These are phyloP conservation scores for Moesziomyces parantarcticus DNA, from an alignment of 1,284 basidiomycete species.

Conservation along the genomic window DNA sequence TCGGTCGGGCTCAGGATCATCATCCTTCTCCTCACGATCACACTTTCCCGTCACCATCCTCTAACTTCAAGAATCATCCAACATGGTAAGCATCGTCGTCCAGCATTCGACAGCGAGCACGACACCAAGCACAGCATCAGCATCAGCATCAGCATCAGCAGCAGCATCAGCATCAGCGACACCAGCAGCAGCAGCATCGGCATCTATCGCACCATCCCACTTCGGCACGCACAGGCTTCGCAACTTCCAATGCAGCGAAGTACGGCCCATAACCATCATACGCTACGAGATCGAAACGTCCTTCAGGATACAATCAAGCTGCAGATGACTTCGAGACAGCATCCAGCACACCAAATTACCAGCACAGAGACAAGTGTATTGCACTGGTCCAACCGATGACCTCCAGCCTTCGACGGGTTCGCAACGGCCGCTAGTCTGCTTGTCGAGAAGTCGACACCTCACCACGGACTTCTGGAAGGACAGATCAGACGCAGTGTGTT, in stretches of 20 bases:
- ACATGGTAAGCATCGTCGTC: constrained; percentile 48
- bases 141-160: constrained; percentile 16
- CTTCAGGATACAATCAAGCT: too few relatives aligned
- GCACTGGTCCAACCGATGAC: neutral
- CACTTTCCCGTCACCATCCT: constrained; percentile 42
- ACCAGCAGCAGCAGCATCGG: constrained; percentile 7
- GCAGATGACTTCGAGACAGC: too few relatives aligned
- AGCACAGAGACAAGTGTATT: neutral
- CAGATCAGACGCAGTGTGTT: too few relatives aligned
- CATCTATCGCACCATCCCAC: neutral
- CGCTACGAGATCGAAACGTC: too few relatives aligned
- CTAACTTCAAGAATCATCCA: constrained; percentile 51
- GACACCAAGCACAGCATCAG: constrained; percentile 11
- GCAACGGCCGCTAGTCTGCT: too few relatives aligned
- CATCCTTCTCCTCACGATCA: constrained; percentile 46
- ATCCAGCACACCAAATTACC: too few relatives aligned
- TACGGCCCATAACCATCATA: too few relatives aligned
- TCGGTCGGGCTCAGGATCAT: constrained; percentile 17
- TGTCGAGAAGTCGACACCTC: too few relatives aligned
- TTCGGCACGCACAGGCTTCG: neutral
- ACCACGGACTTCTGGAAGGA: too few relatives aligned
- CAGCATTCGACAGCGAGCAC: constrained; percentile 4
- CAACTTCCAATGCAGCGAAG: too few relatives aligned
- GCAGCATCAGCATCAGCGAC: constrained; percentile 6
- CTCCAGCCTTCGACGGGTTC: too few relatives aligned